Evolutionary conservation across 371 early-diverging fungal species (phyloP).

Genomic region (Cokeromyces recurvatus): DNA sequence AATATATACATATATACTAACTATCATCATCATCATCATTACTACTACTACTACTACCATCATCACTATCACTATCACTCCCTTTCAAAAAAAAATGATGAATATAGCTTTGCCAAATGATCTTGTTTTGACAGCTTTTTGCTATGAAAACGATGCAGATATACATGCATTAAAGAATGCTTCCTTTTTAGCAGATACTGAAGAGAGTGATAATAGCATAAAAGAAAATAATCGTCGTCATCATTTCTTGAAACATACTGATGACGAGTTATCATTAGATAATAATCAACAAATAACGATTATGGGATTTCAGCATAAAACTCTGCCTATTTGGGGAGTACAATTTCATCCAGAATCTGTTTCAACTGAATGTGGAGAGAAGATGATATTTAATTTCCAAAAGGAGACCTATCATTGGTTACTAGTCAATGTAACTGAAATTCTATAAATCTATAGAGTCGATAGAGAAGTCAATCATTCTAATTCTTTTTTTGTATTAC

Average conservation of each 20-base stretch:
- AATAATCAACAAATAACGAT: slow-evolving; percentile 35
- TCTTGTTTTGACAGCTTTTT: slow-evolving; percentile 54
- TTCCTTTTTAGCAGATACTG: slow-evolving; percentile 23
- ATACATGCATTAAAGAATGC: slow-evolving; percentile 32
- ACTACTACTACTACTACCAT: too few species aligned
- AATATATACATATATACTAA: too few species aligned
- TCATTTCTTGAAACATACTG: slow-evolving; percentile 19
- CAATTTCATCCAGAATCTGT: slow-evolving; percentile 98
- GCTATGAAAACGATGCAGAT: slow-evolving; percentile 44
- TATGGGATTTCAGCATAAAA: slow-evolving; percentile 80
- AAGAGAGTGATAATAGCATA: not conserved
- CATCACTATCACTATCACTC: too few species aligned
- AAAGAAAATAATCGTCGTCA: too few species aligned
- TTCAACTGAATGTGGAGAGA: slow-evolving; percentile 72
- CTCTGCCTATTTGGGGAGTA: slow-evolving; percentile 81
- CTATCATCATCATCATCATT: too few species aligned
- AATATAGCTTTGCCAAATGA: slow-evolving; percentile 54
- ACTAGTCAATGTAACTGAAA: slow-evolving; percentile 15
- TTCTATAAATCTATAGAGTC: too few species aligned
- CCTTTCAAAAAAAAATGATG: too few species aligned
- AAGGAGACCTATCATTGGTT: slow-evolving; percentile 44
- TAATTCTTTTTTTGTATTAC: not conserved
- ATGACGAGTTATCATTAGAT: not conserved
- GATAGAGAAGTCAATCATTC: too few species aligned
- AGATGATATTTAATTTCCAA: slow-evolving; percentile 73